These are phyloP conservation scores for Solanum chiquidenum DNA, from an alignment of 257 asterid genomes.

Conservation along the genomic window DNA sequence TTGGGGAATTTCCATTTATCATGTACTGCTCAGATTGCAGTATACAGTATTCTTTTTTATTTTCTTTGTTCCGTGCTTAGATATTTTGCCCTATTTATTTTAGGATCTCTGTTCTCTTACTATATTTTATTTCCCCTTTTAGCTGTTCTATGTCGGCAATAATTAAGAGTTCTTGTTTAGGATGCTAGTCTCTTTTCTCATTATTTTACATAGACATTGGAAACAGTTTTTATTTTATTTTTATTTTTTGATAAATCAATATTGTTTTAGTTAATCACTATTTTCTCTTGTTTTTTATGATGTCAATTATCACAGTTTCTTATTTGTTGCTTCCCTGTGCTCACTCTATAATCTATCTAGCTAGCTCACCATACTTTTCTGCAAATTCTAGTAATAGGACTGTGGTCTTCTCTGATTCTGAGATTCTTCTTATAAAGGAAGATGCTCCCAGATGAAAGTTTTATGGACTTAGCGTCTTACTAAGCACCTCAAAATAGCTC, in stretches of 20 bases:
- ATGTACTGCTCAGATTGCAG: neutral
- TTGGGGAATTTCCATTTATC: neutral
- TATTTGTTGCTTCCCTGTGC: neutral
- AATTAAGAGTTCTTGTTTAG: neutral
- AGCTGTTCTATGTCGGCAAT: neutral
- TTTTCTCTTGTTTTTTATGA: neutral
- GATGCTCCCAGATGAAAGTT: neutral
- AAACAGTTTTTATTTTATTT: neutral
- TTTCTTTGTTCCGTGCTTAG: neutral
- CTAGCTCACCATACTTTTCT: neutral
- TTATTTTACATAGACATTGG: neutral
- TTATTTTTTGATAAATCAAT: neutral
- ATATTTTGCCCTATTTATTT: neutral
- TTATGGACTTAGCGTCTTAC: neutral
- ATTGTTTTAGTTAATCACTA: neutral
- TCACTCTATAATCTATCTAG: neutral
- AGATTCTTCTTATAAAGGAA: neutral
- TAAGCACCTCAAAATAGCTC: neutral
- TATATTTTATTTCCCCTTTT: neutral
- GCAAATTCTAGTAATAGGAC: neutral
- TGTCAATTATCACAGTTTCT: neutral
- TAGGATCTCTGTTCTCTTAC: neutral
- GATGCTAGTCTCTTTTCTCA: neutral
- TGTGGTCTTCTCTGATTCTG: neutral
- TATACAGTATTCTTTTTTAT: neutral